A percentile compares a stretch with the other conserved stretches of the same genome.
phyloP scores from a whole-genome alignment of 192 early-diverging fungal genomes.

The Rhizophagus sp. region DNA sequence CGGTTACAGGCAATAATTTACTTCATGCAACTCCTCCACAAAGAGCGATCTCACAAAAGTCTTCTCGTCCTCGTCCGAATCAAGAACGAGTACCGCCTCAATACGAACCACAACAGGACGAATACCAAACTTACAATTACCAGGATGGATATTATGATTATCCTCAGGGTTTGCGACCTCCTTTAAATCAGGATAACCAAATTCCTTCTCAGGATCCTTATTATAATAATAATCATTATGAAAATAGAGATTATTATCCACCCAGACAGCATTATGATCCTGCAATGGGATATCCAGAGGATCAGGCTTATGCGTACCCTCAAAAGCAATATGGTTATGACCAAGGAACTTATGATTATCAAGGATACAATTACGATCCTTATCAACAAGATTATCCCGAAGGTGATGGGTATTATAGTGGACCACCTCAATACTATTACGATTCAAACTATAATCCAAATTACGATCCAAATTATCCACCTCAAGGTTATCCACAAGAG shows the following conservation, averaged over 20 bases:
- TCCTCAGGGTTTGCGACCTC: conserved; percentile 1
- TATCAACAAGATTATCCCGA: conserved; percentile 41
- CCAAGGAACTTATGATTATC: not conserved
- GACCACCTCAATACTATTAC: conserved; percentile 35
- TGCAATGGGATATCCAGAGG: not conserved
- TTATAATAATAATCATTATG: conserved; percentile 2
- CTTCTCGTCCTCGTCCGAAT: conserved; percentile 11
- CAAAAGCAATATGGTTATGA: conserved; percentile 14
- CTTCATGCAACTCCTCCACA: not conserved
- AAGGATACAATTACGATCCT: conserved; percentile 36
- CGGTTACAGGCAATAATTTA: not conserved
- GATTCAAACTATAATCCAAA: conserved; percentile 10
- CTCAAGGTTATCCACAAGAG: conserved; percentile 36
- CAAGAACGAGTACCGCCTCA: not conserved
- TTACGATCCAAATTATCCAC: conserved; percentile 27
- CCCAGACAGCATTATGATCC: not conserved
- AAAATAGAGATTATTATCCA: conserved; percentile 16
- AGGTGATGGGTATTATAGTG: conserved; percentile 33
- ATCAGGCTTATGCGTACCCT: not conserved
- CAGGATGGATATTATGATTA: conserved; percentile 1
- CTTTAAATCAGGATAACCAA: conserved; percentile 1
- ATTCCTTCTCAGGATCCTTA: not conserved
- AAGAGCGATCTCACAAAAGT: not conserved
- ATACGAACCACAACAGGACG: not conserved
- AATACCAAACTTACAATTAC: not conserved